Evolutionary conservation across 2,329 filamentous ascomycete genomes (phyloP).

Genomic region (Lasiodiplodia sp.): DNA sequence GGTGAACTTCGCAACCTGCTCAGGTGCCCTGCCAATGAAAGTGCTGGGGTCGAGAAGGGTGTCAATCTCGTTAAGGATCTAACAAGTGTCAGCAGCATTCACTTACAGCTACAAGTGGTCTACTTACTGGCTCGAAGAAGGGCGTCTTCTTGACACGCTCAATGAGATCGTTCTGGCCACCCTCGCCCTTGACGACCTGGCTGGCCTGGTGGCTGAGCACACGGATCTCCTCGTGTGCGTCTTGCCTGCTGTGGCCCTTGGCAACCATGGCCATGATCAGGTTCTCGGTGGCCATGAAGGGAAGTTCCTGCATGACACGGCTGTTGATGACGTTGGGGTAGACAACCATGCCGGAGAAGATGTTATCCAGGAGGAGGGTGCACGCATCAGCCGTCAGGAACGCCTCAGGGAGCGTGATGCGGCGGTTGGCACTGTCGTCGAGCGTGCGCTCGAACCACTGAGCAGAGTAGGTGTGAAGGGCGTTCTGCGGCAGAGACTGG

Average conservation of each 20-base stretch:
- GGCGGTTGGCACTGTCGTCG: constrained; percentile 76
- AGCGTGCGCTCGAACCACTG: constrained; percentile 83
- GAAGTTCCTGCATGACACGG: constrained; percentile 76
- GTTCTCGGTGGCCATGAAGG: constrained; percentile 79
- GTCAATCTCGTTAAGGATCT: constrained; percentile 71
- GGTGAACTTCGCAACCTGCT: constrained; percentile 62
- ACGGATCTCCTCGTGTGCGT: constrained; percentile 84
- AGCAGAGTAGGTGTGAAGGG: constrained; percentile 70
- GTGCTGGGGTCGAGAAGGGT: constrained; percentile 69
- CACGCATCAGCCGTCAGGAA: constrained; percentile 63
- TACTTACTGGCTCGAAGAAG: constrained; percentile 71
- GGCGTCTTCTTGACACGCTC: constrained; percentile 74
- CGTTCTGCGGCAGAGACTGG: constrained; percentile 61
- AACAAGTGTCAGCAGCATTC: background rate
- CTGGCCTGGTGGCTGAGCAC: constrained; percentile 81
- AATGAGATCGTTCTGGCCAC: constrained; percentile 81
- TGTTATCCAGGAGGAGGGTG: constrained; percentile 73
- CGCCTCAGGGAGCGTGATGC: constrained; percentile 59
- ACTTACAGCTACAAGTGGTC: background rate
- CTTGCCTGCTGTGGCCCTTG: constrained; percentile 75
- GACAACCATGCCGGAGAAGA: constrained; percentile 76
- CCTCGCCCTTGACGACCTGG: constrained; percentile 73
- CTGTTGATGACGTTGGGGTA: constrained; percentile 77
- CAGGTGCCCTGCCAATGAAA: constrained; percentile 63
- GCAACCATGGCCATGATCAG: constrained; percentile 72